Evolutionary conservation across 768 basidiomycete species (phyloP).

Genomic region (Hygrocybe coccinea): DNA sequence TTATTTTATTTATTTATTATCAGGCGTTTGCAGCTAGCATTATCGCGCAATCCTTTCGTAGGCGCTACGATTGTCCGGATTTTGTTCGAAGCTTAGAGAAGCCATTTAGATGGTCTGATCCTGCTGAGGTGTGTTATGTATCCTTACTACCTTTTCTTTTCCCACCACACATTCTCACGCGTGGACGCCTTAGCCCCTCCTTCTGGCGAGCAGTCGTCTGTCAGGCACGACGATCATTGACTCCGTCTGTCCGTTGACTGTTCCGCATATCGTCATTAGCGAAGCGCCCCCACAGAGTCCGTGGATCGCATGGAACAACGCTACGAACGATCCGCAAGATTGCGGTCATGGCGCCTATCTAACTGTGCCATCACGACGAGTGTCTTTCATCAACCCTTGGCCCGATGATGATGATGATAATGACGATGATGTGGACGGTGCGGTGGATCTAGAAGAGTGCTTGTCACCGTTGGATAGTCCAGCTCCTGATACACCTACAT

Average conservation of each 20-base stretch:
- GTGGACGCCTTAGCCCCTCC: constrained; percentile 29
- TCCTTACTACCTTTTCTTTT: background rate
- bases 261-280: constrained; percentile 45
- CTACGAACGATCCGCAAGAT: constrained; percentile 35
- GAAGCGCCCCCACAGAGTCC: constrained; percentile 37
- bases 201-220: constrained; percentile 19
- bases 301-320: constrained; percentile 35
- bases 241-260: constrained; percentile 37
- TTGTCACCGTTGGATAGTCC: constrained; percentile 16
- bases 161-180: background rate
- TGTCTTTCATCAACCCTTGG: constrained; percentile 23
- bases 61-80: constrained; percentile 35
- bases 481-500: constrained; percentile 20
- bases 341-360: constrained; percentile 32
- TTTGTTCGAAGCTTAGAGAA: constrained; percentile 33
- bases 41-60: constrained; percentile 33
- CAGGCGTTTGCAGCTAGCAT: constrained; percentile 41
- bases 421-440: background rate
- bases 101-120: constrained; percentile 47
- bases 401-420: background rate
- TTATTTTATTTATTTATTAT: constrained; percentile 9
- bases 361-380: constrained; percentile 24
- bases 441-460: constrained; percentile 15
- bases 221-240: constrained; percentile 39
- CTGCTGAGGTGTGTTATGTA: constrained; percentile 44